Conservation (phyloP, 331 rosid genomes). For the Malus hybrid region DNA sequence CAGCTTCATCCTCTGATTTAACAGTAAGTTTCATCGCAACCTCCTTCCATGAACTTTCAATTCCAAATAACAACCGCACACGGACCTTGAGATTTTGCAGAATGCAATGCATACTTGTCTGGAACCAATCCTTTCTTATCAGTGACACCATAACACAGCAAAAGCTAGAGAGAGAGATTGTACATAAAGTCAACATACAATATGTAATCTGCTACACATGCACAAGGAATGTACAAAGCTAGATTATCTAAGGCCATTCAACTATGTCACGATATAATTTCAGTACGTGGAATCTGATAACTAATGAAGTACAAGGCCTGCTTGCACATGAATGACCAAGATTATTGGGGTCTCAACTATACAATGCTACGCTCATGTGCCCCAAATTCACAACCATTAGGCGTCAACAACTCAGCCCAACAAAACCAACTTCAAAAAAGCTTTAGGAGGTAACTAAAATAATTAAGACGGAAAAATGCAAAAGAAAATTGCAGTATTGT, state of each 20-base stretch:
- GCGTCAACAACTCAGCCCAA: not conserved
- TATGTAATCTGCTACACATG: not conserved
- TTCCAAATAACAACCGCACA: slow-evolving; percentile 80
- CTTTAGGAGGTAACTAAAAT: not conserved
- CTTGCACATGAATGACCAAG: not conserved
- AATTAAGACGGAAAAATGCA: not conserved
- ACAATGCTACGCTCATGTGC: not conserved
- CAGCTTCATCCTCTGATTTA: slow-evolving; percentile 64
- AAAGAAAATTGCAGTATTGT: slow-evolving; percentile 43
- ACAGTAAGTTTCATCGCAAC: slow-evolving; percentile 92
- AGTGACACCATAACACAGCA: slow-evolving; percentile 49
- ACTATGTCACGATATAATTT: not conserved
- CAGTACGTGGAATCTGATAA: not conserved
- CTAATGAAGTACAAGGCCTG: not conserved
- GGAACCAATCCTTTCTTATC: slow-evolving; percentile 71
- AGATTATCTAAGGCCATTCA: not conserved
- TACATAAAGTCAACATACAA: not conserved
- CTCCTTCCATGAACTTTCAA: slow-evolving; percentile 69
- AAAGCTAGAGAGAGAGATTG: slow-evolving; percentile 34
- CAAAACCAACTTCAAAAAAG: not conserved
- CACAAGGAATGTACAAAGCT: not conserved
- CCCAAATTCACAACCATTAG: not conserved
- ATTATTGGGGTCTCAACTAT: not conserved
- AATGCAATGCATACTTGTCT: slow-evolving; percentile 66
- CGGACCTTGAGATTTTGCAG: slow-evolving; percentile 75